Conservation (phyloP, 208 protist genomes). For the Acanthamoeba sp. region DNA sequence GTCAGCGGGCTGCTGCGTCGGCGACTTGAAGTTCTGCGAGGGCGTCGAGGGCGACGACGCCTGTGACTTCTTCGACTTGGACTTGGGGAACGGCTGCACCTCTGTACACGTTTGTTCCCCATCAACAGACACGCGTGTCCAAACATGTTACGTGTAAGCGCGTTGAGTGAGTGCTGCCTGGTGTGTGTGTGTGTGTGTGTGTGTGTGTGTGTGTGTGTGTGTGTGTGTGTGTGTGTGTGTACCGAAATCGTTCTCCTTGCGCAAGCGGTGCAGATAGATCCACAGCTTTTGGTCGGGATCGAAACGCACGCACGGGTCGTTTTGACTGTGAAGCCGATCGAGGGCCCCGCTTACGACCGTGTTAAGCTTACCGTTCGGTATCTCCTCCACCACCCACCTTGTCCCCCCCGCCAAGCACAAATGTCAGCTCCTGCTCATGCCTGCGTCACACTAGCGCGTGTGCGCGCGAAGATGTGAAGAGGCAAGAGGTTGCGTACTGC, state of each 20-base stretch:
- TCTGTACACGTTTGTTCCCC: too few species aligned
- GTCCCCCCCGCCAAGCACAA: too few species aligned
- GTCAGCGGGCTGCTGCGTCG: background rate
- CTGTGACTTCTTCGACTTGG: conserved; percentile 24
- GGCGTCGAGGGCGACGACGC: background rate
- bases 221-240: too few species aligned
- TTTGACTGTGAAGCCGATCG: conserved; percentile 76
- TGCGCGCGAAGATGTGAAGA: too few species aligned
- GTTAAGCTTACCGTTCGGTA: conserved; percentile 64
- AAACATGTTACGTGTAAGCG: too few species aligned
- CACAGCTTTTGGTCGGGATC: conserved; percentile 79
- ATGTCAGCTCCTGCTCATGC: too few species aligned
- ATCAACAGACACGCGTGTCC: too few species aligned
- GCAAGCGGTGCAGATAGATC: conserved; percentile 72
- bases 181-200: too few species aligned
- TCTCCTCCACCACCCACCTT: conserved; percentile 72
- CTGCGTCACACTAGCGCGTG: too few species aligned
- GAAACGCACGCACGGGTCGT: conserved; percentile 77
- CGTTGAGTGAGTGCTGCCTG: too few species aligned
- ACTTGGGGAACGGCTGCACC: conserved; percentile 28
- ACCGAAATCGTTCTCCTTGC: conserved; percentile 70
- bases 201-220: too few species aligned
- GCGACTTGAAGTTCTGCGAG: background rate
- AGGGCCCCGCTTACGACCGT: conserved; percentile 75
- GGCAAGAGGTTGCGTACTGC: conserved; percentile 51